Evolutionary conservation across 192 early-diverging fungal species (phyloP).

Genomic region (Dissophora ornata): DNA sequence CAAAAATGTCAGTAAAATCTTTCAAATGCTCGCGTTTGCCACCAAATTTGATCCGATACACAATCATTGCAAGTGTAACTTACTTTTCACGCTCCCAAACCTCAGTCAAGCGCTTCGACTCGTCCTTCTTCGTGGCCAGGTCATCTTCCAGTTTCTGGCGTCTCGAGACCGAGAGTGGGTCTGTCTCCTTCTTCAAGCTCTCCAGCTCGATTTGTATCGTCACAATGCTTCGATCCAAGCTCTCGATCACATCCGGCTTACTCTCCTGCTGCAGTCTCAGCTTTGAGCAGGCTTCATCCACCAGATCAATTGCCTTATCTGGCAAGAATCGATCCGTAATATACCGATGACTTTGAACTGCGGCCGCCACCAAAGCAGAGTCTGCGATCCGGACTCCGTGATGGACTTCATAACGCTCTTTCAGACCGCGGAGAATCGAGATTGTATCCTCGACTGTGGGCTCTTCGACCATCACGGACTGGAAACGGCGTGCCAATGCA

Average conservation of each 20-base stretch:
- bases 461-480: slow-evolving; percentile 78
- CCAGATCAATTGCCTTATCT: slow-evolving; percentile 85
- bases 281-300: slow-evolving; percentile 86
- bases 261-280: slow-evolving; percentile 82
- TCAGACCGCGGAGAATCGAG: slow-evolving; percentile 81
- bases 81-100: slow-evolving; percentile 78
- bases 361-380: slow-evolving; percentile 76
- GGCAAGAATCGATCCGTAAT: slow-evolving; percentile 78
- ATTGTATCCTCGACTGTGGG: slow-evolving; percentile 78
- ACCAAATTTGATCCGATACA: not conserved
- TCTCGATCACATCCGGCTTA: slow-evolving; percentile 82
- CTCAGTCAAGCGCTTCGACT: slow-evolving; percentile 64
- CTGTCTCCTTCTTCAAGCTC: slow-evolving; percentile 82
- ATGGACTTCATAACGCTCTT: slow-evolving; percentile 82
- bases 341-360: slow-evolving; percentile 79
- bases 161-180: slow-evolving; percentile 74
- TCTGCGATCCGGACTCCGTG: slow-evolving; percentile 85
- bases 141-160: slow-evolving; percentile 68
- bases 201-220: slow-evolving; percentile 85
- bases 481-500: slow-evolving; percentile 82
- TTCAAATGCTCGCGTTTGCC: not conserved
- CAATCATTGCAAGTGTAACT: not conserved
- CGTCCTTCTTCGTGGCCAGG: slow-evolving; percentile 68
- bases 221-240: slow-evolving; percentile 77
- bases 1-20: not conserved